Evolutionary conservation across 192 early-diverging fungal genomes (phyloP).

Genomic region (Umbelopsis isabellina): DNA sequence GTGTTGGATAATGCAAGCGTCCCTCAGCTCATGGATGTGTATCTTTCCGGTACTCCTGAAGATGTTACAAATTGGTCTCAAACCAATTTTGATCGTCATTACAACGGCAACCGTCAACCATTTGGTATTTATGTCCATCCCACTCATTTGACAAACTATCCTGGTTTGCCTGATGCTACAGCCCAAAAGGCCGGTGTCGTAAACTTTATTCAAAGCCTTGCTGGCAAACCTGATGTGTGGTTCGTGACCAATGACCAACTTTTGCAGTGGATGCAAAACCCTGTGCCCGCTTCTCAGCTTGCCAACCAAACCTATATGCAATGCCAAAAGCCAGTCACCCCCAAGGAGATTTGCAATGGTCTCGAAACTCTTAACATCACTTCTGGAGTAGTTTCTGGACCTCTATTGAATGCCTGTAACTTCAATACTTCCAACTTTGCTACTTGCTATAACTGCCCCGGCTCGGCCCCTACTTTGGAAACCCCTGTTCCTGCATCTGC

Average conservation of each 20-base stretch:
- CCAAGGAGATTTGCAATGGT: slow-evolving; percentile 75
- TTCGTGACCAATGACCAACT: slow-evolving; percentile 73
- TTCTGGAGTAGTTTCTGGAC: slow-evolving; percentile 40
- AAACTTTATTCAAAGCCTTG: slow-evolving; percentile 57
- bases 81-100: slow-evolving; percentile 60
- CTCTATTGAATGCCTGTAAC: slow-evolving; percentile 48
- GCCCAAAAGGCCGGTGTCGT: slow-evolving; percentile 34
- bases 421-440: slow-evolving; percentile 50
- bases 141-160: slow-evolving; percentile 45
- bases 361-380: slow-evolving; percentile 48
- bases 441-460: slow-evolving; percentile 63
- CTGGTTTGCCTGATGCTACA: slow-evolving; percentile 35
- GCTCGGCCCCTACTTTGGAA: slow-evolving; percentile 35
- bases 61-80: slow-evolving; percentile 51
- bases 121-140: slow-evolving; percentile 56
- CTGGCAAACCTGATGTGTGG: slow-evolving; percentile 65
- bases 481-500: slow-evolving; percentile 46
- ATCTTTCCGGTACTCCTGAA: slow-evolving; percentile 45
- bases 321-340: slow-evolving; percentile 57
- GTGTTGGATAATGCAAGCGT: slow-evolving; percentile 48
- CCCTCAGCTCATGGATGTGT: slow-evolving; percentile 53
- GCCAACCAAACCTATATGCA: slow-evolving; percentile 67
- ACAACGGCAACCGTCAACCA: slow-evolving; percentile 53
- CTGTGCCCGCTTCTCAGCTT: slow-evolving; percentile 70
- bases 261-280: slow-evolving; percentile 79